Evolutionary conservation across 202 grass and related monocot species (phyloP), one percentile per base, ranked within the genome.

Genomic region (Carex arenaria): DNA sequence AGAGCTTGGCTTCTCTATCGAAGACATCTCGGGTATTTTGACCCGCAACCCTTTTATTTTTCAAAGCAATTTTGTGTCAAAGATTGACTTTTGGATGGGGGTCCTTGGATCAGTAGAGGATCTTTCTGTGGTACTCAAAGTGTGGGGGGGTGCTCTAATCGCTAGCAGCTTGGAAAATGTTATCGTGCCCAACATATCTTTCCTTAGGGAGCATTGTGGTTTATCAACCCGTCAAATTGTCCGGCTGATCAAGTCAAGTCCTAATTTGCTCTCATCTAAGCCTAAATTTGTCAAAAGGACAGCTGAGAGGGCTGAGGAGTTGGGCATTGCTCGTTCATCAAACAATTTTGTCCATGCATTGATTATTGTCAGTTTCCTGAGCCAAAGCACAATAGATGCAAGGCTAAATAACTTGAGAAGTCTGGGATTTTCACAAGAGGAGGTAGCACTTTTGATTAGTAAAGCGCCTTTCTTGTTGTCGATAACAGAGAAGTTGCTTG

Each of bases 1-100:
- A 11, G 78, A 54, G 10, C 32, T 86, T 23, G 87, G 89, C 1
- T 84, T 90, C 38, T 87, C 78, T 2, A 23, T 18, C 0, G 22
- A 63, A 22, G 80, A 86, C 57, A 83, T 91, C 53, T 49, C 60
- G 9, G 71, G 61, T 5, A 34, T 91, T 32, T 4, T 91, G 64
- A 4, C 20, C 26, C 1, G 73, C 0, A 22, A 30, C 23, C 43
- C 34, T 1, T 0, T 0, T 4, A 62, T 85, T 3, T 80, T 80
- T 12, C 47, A 7, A 0, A 18, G 59, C 19, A 10, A 20, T n/a
- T 11, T 2, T n/a, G 40, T 0, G 20, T 7, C 28, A 62, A 72
- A 86, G 17, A 23, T 89, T 15, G 63, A 32, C 4, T 82, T 94
- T 47, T 94, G 71, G 83, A 56, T 87, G 49, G 42, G 69, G 3